A percentile compares a stretch with the other conserved stretches of the same genome.
phyloP scores from a whole-genome alignment of 257 asterid species.

The Nicotiana tomentosiformis region DNA sequence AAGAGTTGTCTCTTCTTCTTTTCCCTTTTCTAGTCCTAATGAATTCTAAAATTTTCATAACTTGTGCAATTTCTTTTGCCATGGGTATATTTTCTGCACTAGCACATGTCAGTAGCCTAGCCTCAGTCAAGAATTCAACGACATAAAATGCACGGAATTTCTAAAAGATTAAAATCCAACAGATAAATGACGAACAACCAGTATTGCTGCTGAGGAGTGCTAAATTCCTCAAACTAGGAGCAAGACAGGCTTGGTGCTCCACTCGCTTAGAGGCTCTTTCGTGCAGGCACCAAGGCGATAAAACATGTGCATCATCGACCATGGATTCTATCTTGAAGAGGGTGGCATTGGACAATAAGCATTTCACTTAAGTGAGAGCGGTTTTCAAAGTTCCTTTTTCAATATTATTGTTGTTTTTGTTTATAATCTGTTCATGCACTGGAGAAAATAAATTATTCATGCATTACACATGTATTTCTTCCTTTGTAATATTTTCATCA shows the following conservation, averaged over 20 bases:
- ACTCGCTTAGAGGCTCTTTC: neutral
- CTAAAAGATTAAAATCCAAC: too few relatives aligned
- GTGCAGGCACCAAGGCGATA: neutral
- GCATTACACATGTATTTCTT: neutral
- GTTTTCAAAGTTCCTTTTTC: neutral
- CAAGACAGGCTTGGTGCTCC: neutral
- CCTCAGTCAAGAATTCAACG: neutral
- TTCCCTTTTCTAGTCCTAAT: neutral
- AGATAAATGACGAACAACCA: neutral
- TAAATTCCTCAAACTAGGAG: neutral
- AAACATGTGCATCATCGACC: neutral
- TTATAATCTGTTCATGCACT: too few relatives aligned
- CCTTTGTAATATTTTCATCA: too few relatives aligned
- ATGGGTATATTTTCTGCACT: neutral
- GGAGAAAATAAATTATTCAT: too few relatives aligned
- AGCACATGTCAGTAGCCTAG: neutral
- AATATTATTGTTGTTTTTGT: too few relatives aligned
- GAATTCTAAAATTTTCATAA: neutral
- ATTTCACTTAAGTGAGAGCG: neutral
- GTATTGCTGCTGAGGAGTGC: neutral
- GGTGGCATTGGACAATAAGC: neutral
- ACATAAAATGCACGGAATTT: neutral
- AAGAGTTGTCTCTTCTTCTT: neutral
- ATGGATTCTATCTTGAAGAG: slow-evolving; percentile 1
- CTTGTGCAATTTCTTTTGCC: neutral